A percentile compares a stretch with the other conserved stretches of the same genome.
These are phyloP conservation scores for Annulohypoxylon bovei DNA, from an alignment of 495 filamentous ascomycete genomes.

Conservation along the genomic window DNA sequence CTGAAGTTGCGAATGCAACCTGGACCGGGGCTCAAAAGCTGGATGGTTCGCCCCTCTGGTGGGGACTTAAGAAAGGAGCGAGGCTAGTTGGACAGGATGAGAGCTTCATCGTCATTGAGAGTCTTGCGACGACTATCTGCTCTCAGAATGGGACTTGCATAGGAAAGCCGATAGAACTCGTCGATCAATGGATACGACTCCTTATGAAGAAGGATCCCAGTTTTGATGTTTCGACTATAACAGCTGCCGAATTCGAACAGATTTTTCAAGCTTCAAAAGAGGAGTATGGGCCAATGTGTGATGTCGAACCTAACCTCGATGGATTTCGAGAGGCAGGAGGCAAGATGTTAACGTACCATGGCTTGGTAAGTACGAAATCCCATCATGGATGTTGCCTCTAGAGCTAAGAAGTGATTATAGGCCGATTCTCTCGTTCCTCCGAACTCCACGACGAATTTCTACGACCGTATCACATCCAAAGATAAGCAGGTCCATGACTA, in stretches of 20 bases:
- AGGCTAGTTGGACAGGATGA: neutral
- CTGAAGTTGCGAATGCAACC: conserved; percentile 32
- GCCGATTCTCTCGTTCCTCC: conserved; percentile 46
- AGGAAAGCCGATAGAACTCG: conserved; percentile 10
- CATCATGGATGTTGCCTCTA: neutral
- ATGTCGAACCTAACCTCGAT: conserved; percentile 49
- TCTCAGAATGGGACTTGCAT: conserved; percentile 31
- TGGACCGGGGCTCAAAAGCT: conserved; percentile 36
- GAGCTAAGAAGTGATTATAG: neutral
- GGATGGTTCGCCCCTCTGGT: conserved; percentile 24
- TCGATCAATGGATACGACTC: conserved; percentile 29
- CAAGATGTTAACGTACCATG: conserved; percentile 56
- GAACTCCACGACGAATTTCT: conserved; percentile 43
- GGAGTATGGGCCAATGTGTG: conserved; percentile 46
- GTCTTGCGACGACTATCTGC: conserved; percentile 33
- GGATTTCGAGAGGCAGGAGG: conserved; percentile 48
- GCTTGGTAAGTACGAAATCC: conserved; percentile 22
- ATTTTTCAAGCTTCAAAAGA: conserved; percentile 43
- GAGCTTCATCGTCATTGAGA: neutral
- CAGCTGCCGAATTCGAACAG: conserved; percentile 9
- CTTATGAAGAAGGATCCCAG: conserved; percentile 36
- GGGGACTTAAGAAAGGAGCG: conserved; percentile 27
- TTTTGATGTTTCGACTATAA: conserved; percentile 38
- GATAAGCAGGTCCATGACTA: conserved; percentile 39
- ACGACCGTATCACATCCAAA: conserved; percentile 36